Base-by-base conservation (phyloP, 2,329 filamentous ascomycete species). In the Alternaria viburni region DNA sequence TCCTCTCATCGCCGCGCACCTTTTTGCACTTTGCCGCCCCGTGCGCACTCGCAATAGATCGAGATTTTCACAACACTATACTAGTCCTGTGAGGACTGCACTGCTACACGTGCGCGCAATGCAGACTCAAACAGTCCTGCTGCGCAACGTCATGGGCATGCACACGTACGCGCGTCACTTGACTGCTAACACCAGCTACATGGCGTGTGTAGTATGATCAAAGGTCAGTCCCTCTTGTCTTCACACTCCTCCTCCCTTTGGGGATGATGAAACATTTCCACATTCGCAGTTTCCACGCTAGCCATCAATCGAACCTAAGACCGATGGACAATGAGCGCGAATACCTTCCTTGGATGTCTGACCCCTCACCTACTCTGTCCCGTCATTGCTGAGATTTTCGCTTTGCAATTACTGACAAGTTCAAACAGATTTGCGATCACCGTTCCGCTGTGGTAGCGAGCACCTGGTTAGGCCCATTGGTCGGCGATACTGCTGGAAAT, bases 251-350 rank as follows among this genome's bases (percentile, higher is more conserved):
- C 55, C 58, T 57, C 57, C 56, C 54, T 74, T 64, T 59, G 32
- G 32, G 32, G 32, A 89, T 91, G 90, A 92, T 91, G 89, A 91
- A 91, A 89, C 81, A 86, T 86, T 85, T 89, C 87, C 85, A 84
- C 87, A 92, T 93, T 93, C 90, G 91, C 91, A 93, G 91, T 93
- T 93, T 93, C 89, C 90, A 92, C 91, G 91, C 85, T 89, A 91
- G 89, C 86, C 86, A 86, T 86, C 82, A 77, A 73, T 76, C 80
- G 88, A 90, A 89, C 88, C 88, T 88, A 86, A 81, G 82, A 72
- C 59, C 86, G 86, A 77, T 77, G 87, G 86, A 83, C 89, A 77
- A 90, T 91, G 90, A 91, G 86, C 86, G 89, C 74, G 71, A 75
- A 74, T 76, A 74, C 80, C 89, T 91, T 91, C 89, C 88, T 91